Evolutionary conservation across 345 rosid species (phyloP), one percentile per base, ranked within the genome.

Genomic region (Turritis glabra): DNA sequence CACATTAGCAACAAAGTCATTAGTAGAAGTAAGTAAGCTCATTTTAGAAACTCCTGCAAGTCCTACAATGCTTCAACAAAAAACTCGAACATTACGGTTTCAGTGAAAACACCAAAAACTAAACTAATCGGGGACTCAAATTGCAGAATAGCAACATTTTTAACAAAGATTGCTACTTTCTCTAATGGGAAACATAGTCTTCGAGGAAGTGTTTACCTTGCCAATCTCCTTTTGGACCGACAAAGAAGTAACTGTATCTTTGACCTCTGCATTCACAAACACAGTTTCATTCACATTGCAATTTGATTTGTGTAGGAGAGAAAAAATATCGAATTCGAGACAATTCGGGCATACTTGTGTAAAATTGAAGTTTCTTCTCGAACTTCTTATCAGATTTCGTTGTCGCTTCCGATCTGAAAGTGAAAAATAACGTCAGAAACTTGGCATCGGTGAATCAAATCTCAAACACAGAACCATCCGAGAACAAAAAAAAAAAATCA

Each of bases 351-450:
- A 73, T 71, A 87, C 94, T 85, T 63, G 89, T 50, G 69, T 89
- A 87, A 41, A 87, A 89, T 52, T 81, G 80, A 25, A 89, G 72
- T 67, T 84, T 85, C 83, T 85, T 87, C 50, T 85, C 91, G 18
- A 85, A 78, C 29, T 85, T 89, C 58, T 69, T 75, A 40, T 87
- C 88, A 19, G 90, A 55, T 76, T 87, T 89, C n/a, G 81, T 53
- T 8, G 53, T 26, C 22, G 5, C 15, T 25, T 75, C 81, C 26
- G 69, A 64, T 63, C 83, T 83, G 78, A 43, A 23, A 38, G 22
- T 11, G 38, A 11, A 18, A 9, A 23, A 19, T 10, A 13, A 58
- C 5, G 47, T 15, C 47, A 51, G 30, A 63, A 68, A 32, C 38
- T 53, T 41, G 19, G 17, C 40, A 17, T 69, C 43, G 19, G 65